Evolutionary conservation across 2,329 filamentous ascomycete species (phyloP).

Genomic region (Aspergillus ibericus): DNA sequence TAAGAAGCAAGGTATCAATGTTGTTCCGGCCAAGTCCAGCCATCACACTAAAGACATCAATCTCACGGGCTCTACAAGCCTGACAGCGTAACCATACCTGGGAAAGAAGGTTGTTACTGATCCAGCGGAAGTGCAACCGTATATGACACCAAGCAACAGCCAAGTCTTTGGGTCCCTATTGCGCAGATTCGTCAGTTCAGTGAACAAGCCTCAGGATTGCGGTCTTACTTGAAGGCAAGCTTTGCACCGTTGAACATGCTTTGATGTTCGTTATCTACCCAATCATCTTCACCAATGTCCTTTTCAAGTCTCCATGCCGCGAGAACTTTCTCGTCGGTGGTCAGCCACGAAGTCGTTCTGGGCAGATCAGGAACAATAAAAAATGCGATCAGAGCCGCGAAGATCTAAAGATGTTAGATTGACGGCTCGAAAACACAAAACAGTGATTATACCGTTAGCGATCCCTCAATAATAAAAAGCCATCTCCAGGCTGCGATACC

Average conservation of each 20-base stretch:
- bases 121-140: background rate
- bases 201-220: background rate
- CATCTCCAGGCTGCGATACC: conserved; percentile 47
- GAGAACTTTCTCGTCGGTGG: conserved; percentile 44
- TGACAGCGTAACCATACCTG: too few relatives aligned
- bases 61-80: too few relatives aligned
- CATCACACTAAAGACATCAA: background rate
- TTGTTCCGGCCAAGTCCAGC: background rate
- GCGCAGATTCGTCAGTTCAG: background rate
- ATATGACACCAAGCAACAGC: background rate
- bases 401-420: conserved; percentile 9
- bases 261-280: conserved; percentile 49
- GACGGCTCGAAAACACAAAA: conserved; percentile 23
- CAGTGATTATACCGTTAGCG: conserved; percentile 57
- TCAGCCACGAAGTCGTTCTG: conserved; percentile 53
- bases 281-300: conserved; percentile 58
- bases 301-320: conserved; percentile 59
- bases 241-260: conserved; percentile 50
- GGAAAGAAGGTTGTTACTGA: background rate
- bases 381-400: conserved; percentile 37
- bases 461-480: conserved; percentile 45
- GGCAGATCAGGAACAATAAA: conserved; percentile 54
- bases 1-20: background rate
- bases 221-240: background rate
- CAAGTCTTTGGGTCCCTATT: background rate